A percentile compares a stretch with the other conserved stretches of the same genome.
Conservation (phyloP, 331 rosid genomes). For the Malus hybrid region DNA sequence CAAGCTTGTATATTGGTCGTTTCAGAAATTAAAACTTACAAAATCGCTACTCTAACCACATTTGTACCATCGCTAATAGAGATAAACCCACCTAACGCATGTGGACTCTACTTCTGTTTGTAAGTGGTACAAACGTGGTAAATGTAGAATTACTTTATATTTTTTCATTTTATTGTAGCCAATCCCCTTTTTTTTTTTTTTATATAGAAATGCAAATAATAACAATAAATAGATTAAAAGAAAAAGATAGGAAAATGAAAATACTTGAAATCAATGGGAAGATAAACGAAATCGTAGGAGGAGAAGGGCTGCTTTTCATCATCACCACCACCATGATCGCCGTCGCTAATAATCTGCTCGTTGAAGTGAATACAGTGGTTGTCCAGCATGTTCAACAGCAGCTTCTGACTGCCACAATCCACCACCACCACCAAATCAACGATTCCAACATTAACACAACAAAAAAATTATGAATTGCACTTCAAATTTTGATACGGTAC, state of each 20-base stretch:
- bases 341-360: conserved; percentile 46
- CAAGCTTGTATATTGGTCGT: too few species aligned
- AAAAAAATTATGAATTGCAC: background rate
- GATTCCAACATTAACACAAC: background rate
- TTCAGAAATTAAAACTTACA: too few species aligned
- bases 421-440: background rate
- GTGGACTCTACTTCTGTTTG: too few species aligned
- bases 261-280: conserved; percentile 91
- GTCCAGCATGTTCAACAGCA: conserved; percentile 73
- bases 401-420: conserved; percentile 54
- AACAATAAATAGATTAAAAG: background rate
- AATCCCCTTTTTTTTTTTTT: too few species aligned
- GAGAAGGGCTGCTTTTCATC: conserved; percentile 50
- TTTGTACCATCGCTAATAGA: too few species aligned
- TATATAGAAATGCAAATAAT: too few species aligned
- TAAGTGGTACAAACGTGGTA: too few species aligned
- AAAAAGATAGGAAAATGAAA: background rate
- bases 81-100: too few species aligned
- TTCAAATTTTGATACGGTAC: conserved; percentile 6
- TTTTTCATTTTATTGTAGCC: too few species aligned
- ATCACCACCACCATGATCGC: background rate
- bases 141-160: too few species aligned
- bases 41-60: too few species aligned
- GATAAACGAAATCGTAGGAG: conserved; percentile 79
- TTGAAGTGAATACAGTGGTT: conserved; percentile 86